Percentiles rank a stretch among this genome's conserved stretches.
Evolutionary conservation across 1,139 yeast genomes (phyloP).

Genomic region (Geotrichum europaeum): DNA sequence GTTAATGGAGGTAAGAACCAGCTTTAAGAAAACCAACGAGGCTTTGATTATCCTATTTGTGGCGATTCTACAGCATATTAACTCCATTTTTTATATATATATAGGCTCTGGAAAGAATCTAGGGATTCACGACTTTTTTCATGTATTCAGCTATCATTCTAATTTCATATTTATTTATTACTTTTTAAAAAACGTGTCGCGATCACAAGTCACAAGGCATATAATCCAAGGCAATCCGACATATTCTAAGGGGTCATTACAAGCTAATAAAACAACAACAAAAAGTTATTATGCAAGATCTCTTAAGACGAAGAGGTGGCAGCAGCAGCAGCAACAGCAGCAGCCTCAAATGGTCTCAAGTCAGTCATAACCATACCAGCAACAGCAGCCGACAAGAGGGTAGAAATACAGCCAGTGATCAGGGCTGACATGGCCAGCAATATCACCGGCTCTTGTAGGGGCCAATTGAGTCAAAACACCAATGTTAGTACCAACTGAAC

Average conservation of each 20-base stretch:
- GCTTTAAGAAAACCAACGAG: not conserved
- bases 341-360: constrained; percentile 27
- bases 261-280: not conserved
- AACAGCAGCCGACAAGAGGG: constrained; percentile 55
- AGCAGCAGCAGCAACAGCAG: constrained; percentile 13
- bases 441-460: constrained; percentile 46
- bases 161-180: not conserved
- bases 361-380: constrained; percentile 65
- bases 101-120: not conserved
- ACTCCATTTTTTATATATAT: not conserved
- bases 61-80: not conserved
- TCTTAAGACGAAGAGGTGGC: not conserved
- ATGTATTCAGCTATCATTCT: not conserved
- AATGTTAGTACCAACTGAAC: constrained; percentile 58
- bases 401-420: constrained; percentile 50
- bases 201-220: not conserved
- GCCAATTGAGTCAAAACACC: constrained; percentile 59
- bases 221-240: not conserved
- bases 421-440: constrained; percentile 47
- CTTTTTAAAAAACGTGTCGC: not conserved
- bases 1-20: constrained; percentile 33
- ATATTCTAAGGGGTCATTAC: not conserved
- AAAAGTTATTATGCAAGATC: not conserved
- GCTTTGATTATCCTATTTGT: not conserved
- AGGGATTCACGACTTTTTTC: not conserved